Conservation (phyloP, 2,329 filamentous ascomycete species). For the Fusarium metavorans region DNA sequence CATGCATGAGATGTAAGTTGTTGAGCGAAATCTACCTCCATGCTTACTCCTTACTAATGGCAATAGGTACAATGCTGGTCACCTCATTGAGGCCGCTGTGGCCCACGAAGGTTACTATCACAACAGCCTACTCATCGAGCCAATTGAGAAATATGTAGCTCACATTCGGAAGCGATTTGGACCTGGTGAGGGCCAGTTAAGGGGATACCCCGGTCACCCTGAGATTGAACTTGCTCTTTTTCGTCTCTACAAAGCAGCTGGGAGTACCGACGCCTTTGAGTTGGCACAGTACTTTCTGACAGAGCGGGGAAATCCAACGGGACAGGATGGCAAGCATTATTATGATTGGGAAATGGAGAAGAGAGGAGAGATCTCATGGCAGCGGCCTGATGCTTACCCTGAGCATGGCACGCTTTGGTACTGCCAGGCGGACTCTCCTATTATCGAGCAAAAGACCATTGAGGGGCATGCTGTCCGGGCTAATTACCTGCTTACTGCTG, state of each 20-base stretch:
- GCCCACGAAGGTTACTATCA: conserved; percentile 66
- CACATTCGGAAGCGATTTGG: conserved; percentile 66
- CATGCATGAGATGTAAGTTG: conserved; percentile 69
- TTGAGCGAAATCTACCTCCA: not conserved
- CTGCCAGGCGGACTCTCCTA: conserved; percentile 67
- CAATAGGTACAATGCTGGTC: conserved; percentile 67
- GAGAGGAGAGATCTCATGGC: conserved; percentile 62
- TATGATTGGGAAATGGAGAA: conserved; percentile 65
- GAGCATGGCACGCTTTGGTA: conserved; percentile 59
- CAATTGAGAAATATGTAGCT: conserved; percentile 50
- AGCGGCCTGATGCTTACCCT: conserved; percentile 61
- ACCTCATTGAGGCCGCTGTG: conserved; percentile 71
- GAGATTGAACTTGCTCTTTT: conserved; percentile 62
- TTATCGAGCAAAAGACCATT: conserved; percentile 52
- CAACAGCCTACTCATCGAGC: conserved; percentile 60
- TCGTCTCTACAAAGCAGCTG: conserved; percentile 52
- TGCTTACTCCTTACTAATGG: not conserved
- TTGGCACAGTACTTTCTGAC: conserved; percentile 68
- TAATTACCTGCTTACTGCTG: conserved; percentile 70
- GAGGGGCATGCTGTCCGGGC: conserved; percentile 71
- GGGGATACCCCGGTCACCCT: conserved; percentile 67
- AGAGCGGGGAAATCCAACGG: conserved; percentile 66
- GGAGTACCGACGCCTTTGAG: conserved; percentile 52
- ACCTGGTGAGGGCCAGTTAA: conserved; percentile 59
- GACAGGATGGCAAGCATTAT: conserved; percentile 62